Conservation (phyloP, 2,329 filamentous ascomycete species). For the Metarhizium rileyi region DNA sequence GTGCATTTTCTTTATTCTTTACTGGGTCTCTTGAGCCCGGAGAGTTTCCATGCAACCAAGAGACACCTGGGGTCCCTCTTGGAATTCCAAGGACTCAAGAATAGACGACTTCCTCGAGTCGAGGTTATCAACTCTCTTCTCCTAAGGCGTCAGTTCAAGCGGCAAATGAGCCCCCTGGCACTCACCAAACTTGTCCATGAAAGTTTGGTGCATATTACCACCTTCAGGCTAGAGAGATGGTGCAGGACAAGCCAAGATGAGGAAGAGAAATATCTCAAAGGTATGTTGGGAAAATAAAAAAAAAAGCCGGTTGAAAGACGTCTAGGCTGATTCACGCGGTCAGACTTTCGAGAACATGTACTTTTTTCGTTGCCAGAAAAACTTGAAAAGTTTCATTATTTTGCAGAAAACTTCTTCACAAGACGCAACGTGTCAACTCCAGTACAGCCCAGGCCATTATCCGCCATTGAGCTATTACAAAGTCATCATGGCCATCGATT, state of each 20-base stretch:
- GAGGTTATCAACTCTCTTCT: conserved; percentile 2
- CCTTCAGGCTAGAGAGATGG: conserved; percentile 5
- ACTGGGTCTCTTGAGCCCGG: background rate
- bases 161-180: conserved; percentile 3
- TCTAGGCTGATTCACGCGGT: background rate
- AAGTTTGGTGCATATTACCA: conserved; percentile 3
- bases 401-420: conserved; percentile 5
- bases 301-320: background rate
- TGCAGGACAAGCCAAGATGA: conserved; percentile 5
- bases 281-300: conserved; percentile 7
- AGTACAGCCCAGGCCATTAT: conserved; percentile 1
- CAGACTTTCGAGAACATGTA: conserved; percentile 4
- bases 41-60: background rate
- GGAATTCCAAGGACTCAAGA: conserved; percentile 6
- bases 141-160: conserved; percentile 4
- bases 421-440: background rate
- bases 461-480: conserved; percentile 1
- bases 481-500: conserved; percentile 1
- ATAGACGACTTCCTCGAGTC: conserved; percentile 1
- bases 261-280: conserved; percentile 6
- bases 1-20: background rate
- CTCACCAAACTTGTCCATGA: conserved; percentile 5
- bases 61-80: conserved; percentile 5
- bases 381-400: conserved; percentile 4
- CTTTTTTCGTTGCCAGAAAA: conserved; percentile 1